phyloP scores from a whole-genome alignment of 495 filamentous ascomycete genomes.

The Sporormia fimetaria region DNA sequence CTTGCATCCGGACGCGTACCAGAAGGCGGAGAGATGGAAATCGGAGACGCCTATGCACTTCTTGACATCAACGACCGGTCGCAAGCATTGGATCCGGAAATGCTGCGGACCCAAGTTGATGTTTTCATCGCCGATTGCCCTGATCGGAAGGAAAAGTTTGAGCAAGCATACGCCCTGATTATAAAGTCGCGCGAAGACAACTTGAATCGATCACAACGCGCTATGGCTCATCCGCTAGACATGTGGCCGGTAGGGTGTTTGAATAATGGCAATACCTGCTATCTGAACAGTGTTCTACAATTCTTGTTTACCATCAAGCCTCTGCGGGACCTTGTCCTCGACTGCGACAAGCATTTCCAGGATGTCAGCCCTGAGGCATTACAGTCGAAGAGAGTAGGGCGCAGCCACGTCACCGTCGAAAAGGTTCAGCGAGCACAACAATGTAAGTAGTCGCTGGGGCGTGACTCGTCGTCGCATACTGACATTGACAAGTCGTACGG shows the following conservation, averaged over 20 bases:
- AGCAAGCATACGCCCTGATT: constrained; percentile 15
- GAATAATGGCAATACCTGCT: constrained; percentile 96
- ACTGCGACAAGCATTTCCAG: constrained; percentile 57
- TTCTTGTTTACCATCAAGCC: constrained; percentile 86
- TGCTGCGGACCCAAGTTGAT: constrained; percentile 3
- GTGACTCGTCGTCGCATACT: neutral
- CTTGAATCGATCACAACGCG: neutral
- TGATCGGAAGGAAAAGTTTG: constrained; percentile 1
- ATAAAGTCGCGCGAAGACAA: constrained; percentile 9
- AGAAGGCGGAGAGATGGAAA: constrained; percentile 43
- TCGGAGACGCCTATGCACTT: constrained; percentile 45
- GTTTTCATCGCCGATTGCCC: constrained; percentile 29
- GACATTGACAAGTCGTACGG: constrained; percentile 45
- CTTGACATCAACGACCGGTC: constrained; percentile 46
- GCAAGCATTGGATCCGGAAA: constrained; percentile 5
- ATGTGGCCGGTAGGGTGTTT: constrained; percentile 70
- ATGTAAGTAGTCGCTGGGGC: constrained; percentile 44
- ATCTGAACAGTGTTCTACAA: constrained; percentile 91
- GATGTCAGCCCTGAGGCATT: constrained; percentile 50
- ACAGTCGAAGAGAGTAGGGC: constrained; percentile 53
- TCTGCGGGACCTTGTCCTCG: constrained; percentile 66
- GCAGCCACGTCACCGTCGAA: constrained; percentile 43
- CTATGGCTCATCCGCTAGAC: constrained; percentile 14
- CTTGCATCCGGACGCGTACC: constrained; percentile 44
- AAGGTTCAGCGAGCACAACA: constrained; percentile 57